Percentiles rank a stretch among this genome's conserved stretches.
phyloP scores from a whole-genome alignment of 768 basidiomycete genomes.

The Collybia nuda region DNA sequence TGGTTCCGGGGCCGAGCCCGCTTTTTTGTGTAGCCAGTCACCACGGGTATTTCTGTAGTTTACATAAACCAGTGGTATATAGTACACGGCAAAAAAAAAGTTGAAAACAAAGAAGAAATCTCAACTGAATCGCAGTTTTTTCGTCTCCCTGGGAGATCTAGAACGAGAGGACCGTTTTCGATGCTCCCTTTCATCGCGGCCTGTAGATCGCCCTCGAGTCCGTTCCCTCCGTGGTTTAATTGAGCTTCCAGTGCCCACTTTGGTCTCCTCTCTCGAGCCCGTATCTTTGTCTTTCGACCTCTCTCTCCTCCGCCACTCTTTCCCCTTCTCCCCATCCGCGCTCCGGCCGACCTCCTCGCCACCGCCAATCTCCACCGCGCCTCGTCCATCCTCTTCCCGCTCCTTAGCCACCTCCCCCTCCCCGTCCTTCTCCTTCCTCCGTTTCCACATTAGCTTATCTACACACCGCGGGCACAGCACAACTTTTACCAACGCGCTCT shows the following conservation, averaged over 20 bases:
- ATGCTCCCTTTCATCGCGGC: slow-evolving; percentile 7
- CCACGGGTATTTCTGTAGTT: too few relatives aligned
- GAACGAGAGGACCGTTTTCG: slow-evolving; percentile 32
- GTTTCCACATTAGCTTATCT: slow-evolving; percentile 86
- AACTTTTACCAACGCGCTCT: slow-evolving; percentile 87
- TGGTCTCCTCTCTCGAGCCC: slow-evolving; percentile 9
- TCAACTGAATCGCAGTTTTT: too few relatives aligned
- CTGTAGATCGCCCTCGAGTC: slow-evolving; percentile 3
- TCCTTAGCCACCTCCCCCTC: slow-evolving; percentile 42
- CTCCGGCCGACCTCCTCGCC: not conserved
- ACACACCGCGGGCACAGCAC: slow-evolving; percentile 80
- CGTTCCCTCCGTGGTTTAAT: slow-evolving; percentile 35
- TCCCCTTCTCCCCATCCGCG: slow-evolving; percentile 31
- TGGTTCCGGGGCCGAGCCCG: too few relatives aligned
- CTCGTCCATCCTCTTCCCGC: too few relatives aligned
- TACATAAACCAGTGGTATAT: too few relatives aligned
- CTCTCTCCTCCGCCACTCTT: slow-evolving; percentile 24
- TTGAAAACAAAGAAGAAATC: too few relatives aligned
- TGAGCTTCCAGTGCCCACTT: not conserved
- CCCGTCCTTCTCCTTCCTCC: slow-evolving; percentile 58
- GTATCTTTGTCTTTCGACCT: slow-evolving; percentile 26
- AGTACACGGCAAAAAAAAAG: too few relatives aligned
- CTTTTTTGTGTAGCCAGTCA: too few relatives aligned
- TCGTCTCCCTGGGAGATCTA: slow-evolving; percentile 26
- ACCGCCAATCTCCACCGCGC: slow-evolving; percentile 15